Evolutionary conservation across 495 filamentous ascomycete species (phyloP).

Genomic region (Umbilicaria muhlenbergii): DNA sequence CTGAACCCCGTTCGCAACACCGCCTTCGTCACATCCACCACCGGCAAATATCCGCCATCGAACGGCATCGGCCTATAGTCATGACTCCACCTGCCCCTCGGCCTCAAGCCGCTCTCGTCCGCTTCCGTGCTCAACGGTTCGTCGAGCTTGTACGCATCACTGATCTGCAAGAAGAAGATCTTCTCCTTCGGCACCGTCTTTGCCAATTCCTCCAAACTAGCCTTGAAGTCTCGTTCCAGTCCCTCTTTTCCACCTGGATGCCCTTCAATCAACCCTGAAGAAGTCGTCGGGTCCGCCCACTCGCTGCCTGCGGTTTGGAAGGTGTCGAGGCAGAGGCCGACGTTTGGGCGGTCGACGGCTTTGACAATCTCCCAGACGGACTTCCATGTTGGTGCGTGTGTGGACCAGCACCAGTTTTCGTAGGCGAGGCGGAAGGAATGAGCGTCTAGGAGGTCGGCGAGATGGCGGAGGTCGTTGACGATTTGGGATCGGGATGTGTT

Average conservation of each 20-base stretch:
- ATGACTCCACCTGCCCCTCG: slow-evolving; percentile 57
- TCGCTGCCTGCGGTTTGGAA: slow-evolving; percentile 67
- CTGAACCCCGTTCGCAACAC: slow-evolving; percentile 56
- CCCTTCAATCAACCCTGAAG: slow-evolving; percentile 39
- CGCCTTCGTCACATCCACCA: slow-evolving; percentile 46
- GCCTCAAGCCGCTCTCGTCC: slow-evolving; percentile 32
- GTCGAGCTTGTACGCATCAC: slow-evolving; percentile 54
- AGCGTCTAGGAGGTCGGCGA: slow-evolving; percentile 46
- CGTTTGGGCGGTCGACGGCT: slow-evolving; percentile 43
- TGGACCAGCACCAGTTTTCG: slow-evolving; percentile 79
- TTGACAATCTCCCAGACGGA: slow-evolving; percentile 52
- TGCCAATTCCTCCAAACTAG: slow-evolving; percentile 37
- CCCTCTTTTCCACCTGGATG: slow-evolving; percentile 18
- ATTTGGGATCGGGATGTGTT: slow-evolving; percentile 29
- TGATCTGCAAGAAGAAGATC: slow-evolving; percentile 64
- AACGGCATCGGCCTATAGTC: slow-evolving; percentile 55
- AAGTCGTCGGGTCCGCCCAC: slow-evolving; percentile 58
- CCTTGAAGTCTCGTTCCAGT: slow-evolving; percentile 32
- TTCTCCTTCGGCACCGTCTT: slow-evolving; percentile 47
- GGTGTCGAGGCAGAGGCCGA: slow-evolving; percentile 68
- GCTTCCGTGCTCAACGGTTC: slow-evolving; percentile 30
- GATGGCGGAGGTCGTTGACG: slow-evolving; percentile 42
- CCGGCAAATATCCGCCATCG: slow-evolving; percentile 57
- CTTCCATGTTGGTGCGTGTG: slow-evolving; percentile 51
- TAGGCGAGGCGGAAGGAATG: slow-evolving; percentile 50